Percentiles rank a stretch among this genome's conserved stretches.
These are phyloP conservation scores for Pythium oligandrum DNA, from an alignment of 352 stramenopile genomes.

Conservation along the genomic window DNA sequence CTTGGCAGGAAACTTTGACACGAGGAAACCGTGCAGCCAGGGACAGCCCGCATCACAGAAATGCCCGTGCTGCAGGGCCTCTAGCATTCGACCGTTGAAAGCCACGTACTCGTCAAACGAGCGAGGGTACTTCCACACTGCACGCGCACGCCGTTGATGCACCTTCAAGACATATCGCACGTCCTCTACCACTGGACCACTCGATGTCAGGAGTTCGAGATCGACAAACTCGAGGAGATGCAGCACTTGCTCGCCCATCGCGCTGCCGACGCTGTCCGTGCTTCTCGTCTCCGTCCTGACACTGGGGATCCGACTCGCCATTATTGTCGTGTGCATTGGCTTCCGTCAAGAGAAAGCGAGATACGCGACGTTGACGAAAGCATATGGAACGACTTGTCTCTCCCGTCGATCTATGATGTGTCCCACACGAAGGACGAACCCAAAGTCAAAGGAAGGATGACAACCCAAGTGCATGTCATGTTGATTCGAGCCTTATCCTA, in stretches of 20 bases:
- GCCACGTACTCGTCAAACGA: slow-evolving; percentile 46
- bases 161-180: slow-evolving; percentile 44
- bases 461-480: too few species aligned
- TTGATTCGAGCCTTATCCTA: too few species aligned
- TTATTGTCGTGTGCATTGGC: too few species aligned
- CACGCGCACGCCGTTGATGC: slow-evolving; percentile 25
- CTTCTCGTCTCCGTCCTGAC: not conserved
- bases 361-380: too few species aligned
- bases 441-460: too few species aligned
- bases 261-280: too few species aligned
- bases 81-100: slow-evolving; percentile 28
- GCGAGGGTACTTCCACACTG: slow-evolving; percentile 26
- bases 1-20: slow-evolving; percentile 31
- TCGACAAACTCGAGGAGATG: slow-evolving; percentile 15
- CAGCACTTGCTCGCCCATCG: not conserved
- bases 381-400: too few species aligned
- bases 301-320: too few species aligned
- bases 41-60: slow-evolving; percentile 41
- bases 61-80: slow-evolving; percentile 48
- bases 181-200: slow-evolving; percentile 12
- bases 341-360: too few species aligned
- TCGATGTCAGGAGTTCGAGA: slow-evolving; percentile 10
- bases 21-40: slow-evolving; percentile 49
- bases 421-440: too few species aligned
- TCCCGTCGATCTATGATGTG: too few species aligned